These are phyloP conservation scores for Starmerella stellata DNA, from an alignment of 805 yeast genomes.

Conservation along the genomic window DNA sequence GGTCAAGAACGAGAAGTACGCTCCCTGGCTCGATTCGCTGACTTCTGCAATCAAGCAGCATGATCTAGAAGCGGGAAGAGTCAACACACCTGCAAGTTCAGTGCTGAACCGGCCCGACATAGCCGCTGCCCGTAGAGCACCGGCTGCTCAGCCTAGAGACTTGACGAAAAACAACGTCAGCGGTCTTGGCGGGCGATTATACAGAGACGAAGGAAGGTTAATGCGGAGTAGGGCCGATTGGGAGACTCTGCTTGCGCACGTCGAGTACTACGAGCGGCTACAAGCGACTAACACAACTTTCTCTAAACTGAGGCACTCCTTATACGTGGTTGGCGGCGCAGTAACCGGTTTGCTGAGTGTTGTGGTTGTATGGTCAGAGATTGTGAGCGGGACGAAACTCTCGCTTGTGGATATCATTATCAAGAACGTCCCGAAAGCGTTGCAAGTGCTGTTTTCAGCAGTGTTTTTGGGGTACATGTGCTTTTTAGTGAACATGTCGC, in stretches of 20 bases:
- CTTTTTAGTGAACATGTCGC: conserved; percentile 42
- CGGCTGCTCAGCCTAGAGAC: conserved; percentile 13
- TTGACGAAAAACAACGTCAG: conserved; percentile 30
- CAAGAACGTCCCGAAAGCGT: conserved; percentile 25
- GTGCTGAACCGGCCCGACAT: conserved; percentile 2
- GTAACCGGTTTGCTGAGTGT: conserved; percentile 25
- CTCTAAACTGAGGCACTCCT: conserved; percentile 27
- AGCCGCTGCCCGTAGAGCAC: conserved; percentile 8
- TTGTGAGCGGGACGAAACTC: conserved; percentile 47
- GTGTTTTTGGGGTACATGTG: conserved; percentile 47
- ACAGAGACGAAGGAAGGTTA: conserved; percentile 33
- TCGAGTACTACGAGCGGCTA: conserved; percentile 40
- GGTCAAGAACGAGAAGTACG: conserved; percentile 30
- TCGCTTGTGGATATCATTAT: conserved; percentile 42
- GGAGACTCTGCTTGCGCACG: conserved; percentile 31
- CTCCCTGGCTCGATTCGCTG: conserved; percentile 50
- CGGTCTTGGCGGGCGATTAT: conserved; percentile 34
- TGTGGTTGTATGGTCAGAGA: conserved; percentile 51
- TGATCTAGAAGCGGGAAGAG: conserved; percentile 8
- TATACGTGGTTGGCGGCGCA: conserved; percentile 23
- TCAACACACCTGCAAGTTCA: not conserved
- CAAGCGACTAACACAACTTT: not conserved
- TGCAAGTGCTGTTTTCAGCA: conserved; percentile 27
- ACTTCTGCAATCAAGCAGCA: conserved; percentile 25
- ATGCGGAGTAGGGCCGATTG: conserved; percentile 42